Conservation (phyloP, 2,329 filamentous ascomycete genomes). For the Elsinoe necatrix region DNA sequence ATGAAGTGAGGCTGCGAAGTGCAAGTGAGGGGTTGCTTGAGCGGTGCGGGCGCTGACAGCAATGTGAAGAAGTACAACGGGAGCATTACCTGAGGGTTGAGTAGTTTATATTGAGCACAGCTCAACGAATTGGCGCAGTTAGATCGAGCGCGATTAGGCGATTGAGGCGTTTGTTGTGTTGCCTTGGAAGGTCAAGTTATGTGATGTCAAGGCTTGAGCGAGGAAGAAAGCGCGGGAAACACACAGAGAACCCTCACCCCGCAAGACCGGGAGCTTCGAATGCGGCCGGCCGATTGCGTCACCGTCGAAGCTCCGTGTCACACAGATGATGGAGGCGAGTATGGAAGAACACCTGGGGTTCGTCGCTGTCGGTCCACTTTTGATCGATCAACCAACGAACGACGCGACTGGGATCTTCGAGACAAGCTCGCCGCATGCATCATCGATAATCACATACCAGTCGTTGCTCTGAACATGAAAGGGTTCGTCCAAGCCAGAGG, state of each 20-base stretch:
- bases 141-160: background rate
- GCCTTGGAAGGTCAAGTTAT: background rate
- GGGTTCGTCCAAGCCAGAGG: no score
- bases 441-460: no score
- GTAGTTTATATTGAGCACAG: background rate
- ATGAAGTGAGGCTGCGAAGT: background rate
- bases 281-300: background rate
- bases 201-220: background rate
- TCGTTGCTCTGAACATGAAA: no score
- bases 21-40: background rate
- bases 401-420: no score
- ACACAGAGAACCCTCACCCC: background rate
- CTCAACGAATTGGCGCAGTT: background rate
- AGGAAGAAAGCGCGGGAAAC: background rate
- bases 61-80: background rate
- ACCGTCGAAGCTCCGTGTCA: conserved; percentile 4
- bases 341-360: background rate
- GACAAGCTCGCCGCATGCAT: no score
- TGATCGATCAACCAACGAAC: no score
- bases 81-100: background rate
- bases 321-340: background rate
- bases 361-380: background rate
- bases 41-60: background rate
- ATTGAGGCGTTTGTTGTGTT: background rate
- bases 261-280: background rate